Conservation (phyloP, 139 green algal species). For the Chloropicon primus region DNA sequence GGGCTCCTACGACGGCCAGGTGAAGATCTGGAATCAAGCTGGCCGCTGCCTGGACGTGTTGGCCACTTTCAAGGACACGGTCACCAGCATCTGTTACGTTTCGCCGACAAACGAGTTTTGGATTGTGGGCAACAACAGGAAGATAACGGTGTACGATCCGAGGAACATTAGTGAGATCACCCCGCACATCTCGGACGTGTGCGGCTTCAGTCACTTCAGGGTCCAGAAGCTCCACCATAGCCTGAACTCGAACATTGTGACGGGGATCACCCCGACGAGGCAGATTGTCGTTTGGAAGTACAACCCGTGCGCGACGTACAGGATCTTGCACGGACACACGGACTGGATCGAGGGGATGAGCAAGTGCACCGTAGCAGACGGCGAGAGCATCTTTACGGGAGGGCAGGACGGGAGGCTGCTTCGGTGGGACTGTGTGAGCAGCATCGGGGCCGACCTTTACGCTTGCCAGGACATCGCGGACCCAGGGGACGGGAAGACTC, state of each 20-base stretch:
- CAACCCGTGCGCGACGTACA: slow-evolving; percentile 11
- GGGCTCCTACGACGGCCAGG: slow-evolving; percentile 11
- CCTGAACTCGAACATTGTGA: neutral
- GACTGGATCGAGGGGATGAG: slow-evolving; percentile 9
- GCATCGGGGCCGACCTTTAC: neutral
- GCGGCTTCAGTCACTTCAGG: neutral
- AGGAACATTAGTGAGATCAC: slow-evolving; percentile 9
- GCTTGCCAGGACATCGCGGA: neutral
- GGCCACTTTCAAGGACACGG: slow-evolving; percentile 1
- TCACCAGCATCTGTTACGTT: slow-evolving; percentile 12
- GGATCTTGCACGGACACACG: neutral
- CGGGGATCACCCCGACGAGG: slow-evolving; percentile 5
- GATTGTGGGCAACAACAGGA: slow-evolving; percentile 3
- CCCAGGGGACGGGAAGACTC: neutral
- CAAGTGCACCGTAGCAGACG: neutral
- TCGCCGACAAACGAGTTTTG: slow-evolving; percentile 7
- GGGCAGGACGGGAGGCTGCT: neutral
- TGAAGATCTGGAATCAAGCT: slow-evolving; percentile 16
- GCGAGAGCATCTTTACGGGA: neutral
- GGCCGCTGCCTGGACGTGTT: slow-evolving; percentile 15
- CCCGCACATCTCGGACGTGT: slow-evolving; percentile 1
- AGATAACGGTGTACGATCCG: slow-evolving; percentile 12
- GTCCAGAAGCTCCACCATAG: slow-evolving; percentile 2
- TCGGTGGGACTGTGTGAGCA: neutral
- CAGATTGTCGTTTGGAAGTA: slow-evolving; percentile 15